Evolutionary conservation across 495 filamentous ascomycete genomes (phyloP).

Genomic region (Aspergillus egyptiacus): DNA sequence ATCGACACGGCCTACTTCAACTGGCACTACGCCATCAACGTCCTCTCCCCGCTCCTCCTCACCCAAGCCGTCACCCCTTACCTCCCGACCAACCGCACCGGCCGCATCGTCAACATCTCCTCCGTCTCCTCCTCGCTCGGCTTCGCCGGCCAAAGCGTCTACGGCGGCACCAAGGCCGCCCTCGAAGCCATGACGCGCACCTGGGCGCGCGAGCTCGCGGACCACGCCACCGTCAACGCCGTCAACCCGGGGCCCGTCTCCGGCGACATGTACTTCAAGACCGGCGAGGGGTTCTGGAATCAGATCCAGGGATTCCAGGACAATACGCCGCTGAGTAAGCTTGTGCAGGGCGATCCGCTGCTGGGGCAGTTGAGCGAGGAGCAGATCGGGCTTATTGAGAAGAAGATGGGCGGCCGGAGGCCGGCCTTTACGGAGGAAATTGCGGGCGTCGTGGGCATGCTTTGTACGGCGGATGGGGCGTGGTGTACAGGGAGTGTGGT

Average conservation of each 20-base stretch:
- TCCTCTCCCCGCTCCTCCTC: constrained; percentile 77
- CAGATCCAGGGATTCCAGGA: constrained; percentile 57
- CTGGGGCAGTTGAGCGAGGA: constrained; percentile 52
- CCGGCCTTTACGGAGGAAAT: constrained; percentile 70
- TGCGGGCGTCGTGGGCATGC: constrained; percentile 79
- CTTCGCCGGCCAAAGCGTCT: constrained; percentile 66
- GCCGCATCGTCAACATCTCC: constrained; percentile 75
- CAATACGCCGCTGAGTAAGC: constrained; percentile 58
- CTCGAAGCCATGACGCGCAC: constrained; percentile 89
- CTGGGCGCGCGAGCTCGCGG: constrained; percentile 75
- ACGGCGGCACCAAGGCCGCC: constrained; percentile 85
- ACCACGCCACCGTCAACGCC: constrained; percentile 75
- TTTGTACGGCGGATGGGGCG: constrained; percentile 63
- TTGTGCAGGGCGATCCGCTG: constrained; percentile 31
- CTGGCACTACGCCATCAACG: constrained; percentile 72
- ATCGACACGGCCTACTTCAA: constrained; percentile 56
- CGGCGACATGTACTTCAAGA: constrained; percentile 66
- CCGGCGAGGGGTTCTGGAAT: constrained; percentile 48
- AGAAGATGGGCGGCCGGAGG: constrained; percentile 58
- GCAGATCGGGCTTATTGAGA: constrained; percentile 51
- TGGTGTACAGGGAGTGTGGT: constrained; percentile 86
- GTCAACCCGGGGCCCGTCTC: constrained; percentile 85
- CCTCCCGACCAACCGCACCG: constrained; percentile 67
- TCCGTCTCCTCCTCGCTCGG: constrained; percentile 64
- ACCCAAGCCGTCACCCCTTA: constrained; percentile 63